Conservation (phyloP, 768 basidiomycete genomes). For the Leucogyrophana mollusca region DNA sequence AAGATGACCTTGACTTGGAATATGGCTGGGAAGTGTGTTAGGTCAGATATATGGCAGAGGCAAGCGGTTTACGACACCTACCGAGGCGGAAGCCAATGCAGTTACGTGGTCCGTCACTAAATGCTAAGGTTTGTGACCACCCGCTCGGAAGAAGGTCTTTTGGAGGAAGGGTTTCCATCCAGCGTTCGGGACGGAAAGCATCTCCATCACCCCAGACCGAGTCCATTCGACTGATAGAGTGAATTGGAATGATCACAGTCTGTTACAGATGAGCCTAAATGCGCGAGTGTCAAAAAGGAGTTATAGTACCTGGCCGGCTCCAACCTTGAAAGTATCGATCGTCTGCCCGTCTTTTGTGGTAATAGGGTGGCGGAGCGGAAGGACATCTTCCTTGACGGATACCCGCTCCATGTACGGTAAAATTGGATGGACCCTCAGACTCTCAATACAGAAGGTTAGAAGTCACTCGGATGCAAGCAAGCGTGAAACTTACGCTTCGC, state of each 20-base stretch:
- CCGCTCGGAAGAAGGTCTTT: constrained; percentile 30
- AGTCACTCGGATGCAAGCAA: not conserved
- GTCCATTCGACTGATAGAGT: constrained; percentile 22
- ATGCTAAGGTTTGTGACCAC: constrained; percentile 37
- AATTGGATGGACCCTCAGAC: constrained; percentile 40
- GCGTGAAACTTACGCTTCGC: constrained; percentile 32
- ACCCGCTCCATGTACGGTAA: constrained; percentile 40
- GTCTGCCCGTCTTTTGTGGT: constrained; percentile 23
- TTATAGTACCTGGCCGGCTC: constrained; percentile 35
- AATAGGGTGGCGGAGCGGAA: constrained; percentile 38
- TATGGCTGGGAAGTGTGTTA: constrained; percentile 19
- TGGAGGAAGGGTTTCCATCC: constrained; percentile 33
- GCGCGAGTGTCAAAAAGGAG: constrained; percentile 1
- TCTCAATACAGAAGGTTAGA: constrained; percentile 10
- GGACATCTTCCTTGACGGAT: constrained; percentile 37
- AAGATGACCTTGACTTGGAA: constrained; percentile 41
- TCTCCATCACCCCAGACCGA: constrained; percentile 37
- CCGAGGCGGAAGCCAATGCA: constrained; percentile 41
- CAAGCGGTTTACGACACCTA: constrained; percentile 8
- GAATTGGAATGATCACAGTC: constrained; percentile 35
- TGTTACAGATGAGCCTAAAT: constrained; percentile 4
- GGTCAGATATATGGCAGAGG: not conserved
- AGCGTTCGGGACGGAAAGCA: constrained; percentile 39
- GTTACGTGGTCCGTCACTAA: constrained; percentile 41
- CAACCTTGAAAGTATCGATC: constrained; percentile 26